These are phyloP conservation scores for Suhomyces atakaporum DNA, from an alignment of 1,139 yeast species.

Conservation along the genomic window DNA sequence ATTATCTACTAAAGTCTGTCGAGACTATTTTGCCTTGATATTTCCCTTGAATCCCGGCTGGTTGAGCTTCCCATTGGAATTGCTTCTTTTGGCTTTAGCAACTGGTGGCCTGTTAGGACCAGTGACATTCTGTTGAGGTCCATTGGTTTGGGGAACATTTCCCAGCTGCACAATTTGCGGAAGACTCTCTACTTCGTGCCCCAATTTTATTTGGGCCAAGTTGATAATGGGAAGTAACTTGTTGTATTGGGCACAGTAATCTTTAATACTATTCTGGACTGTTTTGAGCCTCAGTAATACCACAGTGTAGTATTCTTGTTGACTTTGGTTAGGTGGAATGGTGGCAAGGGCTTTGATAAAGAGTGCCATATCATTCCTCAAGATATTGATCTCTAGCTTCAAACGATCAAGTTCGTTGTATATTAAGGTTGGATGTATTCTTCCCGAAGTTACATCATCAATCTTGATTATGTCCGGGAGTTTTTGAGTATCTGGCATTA, in stretches of 20 bases:
- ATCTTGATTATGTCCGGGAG: constrained; percentile 44
- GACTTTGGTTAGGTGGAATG: constrained; percentile 37
- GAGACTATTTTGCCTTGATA: constrained; percentile 1
- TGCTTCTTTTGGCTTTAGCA: constrained; percentile 7
- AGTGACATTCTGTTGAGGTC: no score
- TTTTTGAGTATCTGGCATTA: constrained; percentile 15
- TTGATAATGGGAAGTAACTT: constrained; percentile 51
- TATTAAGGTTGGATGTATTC: constrained; percentile 39
- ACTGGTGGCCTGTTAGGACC: neutral
- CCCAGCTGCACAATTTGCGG: no score
- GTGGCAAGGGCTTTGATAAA: constrained; percentile 43
- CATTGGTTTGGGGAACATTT: no score
- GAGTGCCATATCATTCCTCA: constrained; percentile 47
- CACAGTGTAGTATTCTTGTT: constrained; percentile 37
- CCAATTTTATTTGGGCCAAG: constrained; percentile 51
- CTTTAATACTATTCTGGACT: constrained; percentile 42
- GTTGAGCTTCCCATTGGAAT: constrained; percentile 5
- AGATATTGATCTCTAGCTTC: constrained; percentile 45
- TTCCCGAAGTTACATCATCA: constrained; percentile 50
- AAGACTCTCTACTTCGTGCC: constrained; percentile 45
- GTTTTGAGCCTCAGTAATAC: constrained; percentile 34
- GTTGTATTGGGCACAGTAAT: constrained; percentile 47
- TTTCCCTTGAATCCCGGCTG: constrained; percentile 5
- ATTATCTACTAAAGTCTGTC: neutral
- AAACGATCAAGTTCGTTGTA: constrained; percentile 44